Evolutionary conservation across 2,329 filamentous ascomycete species (phyloP).

Genomic region (Botrytis fabae): DNA sequence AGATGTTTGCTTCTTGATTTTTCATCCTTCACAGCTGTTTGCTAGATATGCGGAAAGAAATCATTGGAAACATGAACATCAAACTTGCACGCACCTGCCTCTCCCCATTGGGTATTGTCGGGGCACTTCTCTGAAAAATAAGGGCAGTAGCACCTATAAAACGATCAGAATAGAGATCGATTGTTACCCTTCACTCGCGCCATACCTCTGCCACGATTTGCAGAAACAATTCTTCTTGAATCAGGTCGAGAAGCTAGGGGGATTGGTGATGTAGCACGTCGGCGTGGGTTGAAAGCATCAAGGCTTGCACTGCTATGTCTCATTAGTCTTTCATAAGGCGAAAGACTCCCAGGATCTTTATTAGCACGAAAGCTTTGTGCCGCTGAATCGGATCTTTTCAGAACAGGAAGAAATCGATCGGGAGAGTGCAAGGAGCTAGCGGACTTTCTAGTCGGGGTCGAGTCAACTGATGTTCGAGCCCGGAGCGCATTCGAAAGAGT

Average conservation of each 20-base stretch:
- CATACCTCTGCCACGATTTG: conserved; percentile 35
- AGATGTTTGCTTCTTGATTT: not conserved
- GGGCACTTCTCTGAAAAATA: conserved; percentile 36
- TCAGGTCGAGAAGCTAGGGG: conserved; percentile 26
- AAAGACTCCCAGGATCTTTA: conserved; percentile 49
- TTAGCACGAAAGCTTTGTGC: conserved; percentile 53
- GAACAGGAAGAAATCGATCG: conserved; percentile 59
- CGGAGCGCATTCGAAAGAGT: not conserved
- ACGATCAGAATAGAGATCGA: conserved; percentile 19
- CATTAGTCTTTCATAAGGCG: conserved; percentile 48
- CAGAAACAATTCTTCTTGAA: conserved; percentile 30
- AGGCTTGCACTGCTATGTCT: conserved; percentile 46
- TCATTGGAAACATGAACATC: not conserved
- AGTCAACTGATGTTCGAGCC: conserved; percentile 18
- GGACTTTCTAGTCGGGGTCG: conserved; percentile 27
- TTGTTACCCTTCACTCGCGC: conserved; percentile 18
- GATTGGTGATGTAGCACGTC: conserved; percentile 35
- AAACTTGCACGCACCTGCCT: conserved; percentile 36
- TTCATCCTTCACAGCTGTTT: not conserved
- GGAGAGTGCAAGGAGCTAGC: conserved; percentile 41
- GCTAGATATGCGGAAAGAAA: not conserved
- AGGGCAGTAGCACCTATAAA: conserved; percentile 37
- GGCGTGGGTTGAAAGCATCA: conserved; percentile 54
- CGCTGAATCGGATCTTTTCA: conserved; percentile 44
- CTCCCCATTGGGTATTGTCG: conserved; percentile 32